Percentiles rank a stretch among this genome's conserved stretches.
phyloP scores from a whole-genome alignment of 2,329 filamentous ascomycete species.

The Thielaviopsis musarum region DNA sequence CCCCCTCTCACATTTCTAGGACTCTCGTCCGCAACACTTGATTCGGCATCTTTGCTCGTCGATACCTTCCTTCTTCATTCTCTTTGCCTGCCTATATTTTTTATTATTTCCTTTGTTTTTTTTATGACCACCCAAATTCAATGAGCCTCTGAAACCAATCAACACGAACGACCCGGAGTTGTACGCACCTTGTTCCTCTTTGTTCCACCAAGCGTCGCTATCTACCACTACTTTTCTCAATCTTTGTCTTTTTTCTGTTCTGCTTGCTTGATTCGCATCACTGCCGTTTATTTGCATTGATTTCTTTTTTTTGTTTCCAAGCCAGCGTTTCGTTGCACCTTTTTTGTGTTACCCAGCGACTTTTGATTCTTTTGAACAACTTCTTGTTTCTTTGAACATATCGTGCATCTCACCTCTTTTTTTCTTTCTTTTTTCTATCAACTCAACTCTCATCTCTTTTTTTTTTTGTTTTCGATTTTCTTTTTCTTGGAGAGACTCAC shows the following conservation, averaged over 20 bases:
- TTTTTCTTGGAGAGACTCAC: not conserved
- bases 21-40: conserved; percentile 4
- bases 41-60: conserved; percentile 2
- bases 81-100: conserved; percentile 15
- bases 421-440: conserved; percentile 16
- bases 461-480: not conserved
- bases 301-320: conserved; percentile 12
- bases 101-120: conserved; percentile 20
- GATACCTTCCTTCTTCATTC: conserved; percentile 1
- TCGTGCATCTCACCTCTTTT: conserved; percentile 15
- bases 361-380: conserved; percentile 6
- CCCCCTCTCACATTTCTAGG: not conserved
- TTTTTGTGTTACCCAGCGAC: conserved; percentile 10
- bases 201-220: conserved; percentile 1
- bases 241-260: conserved; percentile 1
- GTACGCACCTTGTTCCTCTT: conserved; percentile 14
- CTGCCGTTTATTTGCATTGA: conserved; percentile 13
- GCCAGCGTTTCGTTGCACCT: conserved; percentile 12
- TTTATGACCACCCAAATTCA: conserved; percentile 15
- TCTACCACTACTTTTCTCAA: conserved; percentile 7
- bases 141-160: conserved; percentile 27
- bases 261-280: not conserved
- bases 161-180: conserved; percentile 16
- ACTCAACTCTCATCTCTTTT: conserved; percentile 7
- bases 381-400: conserved; percentile 11